Evolutionary conservation across 1,139 yeast species (phyloP), one percentile per base, ranked within the genome.

Genomic region (Yueomyces sp.): DNA sequence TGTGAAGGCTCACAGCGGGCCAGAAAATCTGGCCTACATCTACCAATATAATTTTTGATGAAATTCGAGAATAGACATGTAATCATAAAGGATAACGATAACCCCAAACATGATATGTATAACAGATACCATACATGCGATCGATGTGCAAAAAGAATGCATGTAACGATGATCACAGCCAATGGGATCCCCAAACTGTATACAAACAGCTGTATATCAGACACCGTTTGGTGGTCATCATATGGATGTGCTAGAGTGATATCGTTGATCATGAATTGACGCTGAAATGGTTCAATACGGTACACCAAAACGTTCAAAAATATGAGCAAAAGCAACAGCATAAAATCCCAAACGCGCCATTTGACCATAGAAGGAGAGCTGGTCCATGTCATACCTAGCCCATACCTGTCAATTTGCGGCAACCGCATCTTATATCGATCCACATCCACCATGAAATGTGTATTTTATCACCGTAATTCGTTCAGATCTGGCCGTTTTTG

Each of bases 11-110:
- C 60, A 60, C 94, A 83, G 49, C 95, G 70, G n/a, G 77, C 78
- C 44, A 84, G 61, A 53, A 83, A 81, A 59, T 84, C 94, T 1
- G 94, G 94, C 52, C 94, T 69, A 44, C 77, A 78, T 56, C 91
- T 73, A 1, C 91, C 89, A 45, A 84, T 73, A 65, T 77, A 73
- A 56, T 80, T 76, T 63, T 84, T 84, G 48, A 81, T 62, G 30
- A 77, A 67, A 56, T 81, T 85, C 1, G 89, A 81, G 40, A 81
- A 56, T 33, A 80, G 67, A 26, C 70, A 67, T 38, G 73, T 72
- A n/a, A 75, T 60, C n/a, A 72, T 65, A 49, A 76, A 62, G 0
- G 81, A 65, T 8, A 78, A 62, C 30, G 63, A 59, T 12, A 79
- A 62, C 1, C 84, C 84, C 36, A 79, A 51, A 0, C 75, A 44